Conservation (phyloP, 75 land plant genomes). For the Isoetes taiwanensis region DNA sequence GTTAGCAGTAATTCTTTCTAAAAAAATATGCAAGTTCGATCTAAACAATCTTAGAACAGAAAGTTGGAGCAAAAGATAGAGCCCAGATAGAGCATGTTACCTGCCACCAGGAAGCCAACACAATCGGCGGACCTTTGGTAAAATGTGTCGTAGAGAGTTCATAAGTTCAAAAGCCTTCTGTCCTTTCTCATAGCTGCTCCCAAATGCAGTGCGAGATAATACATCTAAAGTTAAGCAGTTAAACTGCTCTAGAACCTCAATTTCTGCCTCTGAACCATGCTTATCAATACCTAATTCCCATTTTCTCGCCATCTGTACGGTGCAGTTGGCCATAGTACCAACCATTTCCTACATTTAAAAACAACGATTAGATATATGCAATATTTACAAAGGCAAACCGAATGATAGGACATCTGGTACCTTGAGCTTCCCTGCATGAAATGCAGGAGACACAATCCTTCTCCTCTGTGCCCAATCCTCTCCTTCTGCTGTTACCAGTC, state of each 20-base stretch:
- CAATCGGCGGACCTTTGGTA: neutral
- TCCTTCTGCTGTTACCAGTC: neutral
- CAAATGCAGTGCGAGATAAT: neutral
- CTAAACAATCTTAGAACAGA: neutral
- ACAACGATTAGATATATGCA: neutral
- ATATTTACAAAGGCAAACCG: neutral
- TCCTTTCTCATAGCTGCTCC: constrained; percentile 6
- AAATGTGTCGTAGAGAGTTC: neutral
- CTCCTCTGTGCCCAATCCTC: neutral
- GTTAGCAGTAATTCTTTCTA: no score
- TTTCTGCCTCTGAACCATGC: neutral
- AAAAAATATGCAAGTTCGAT: no score
- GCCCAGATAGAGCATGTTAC: neutral
- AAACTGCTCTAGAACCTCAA: neutral
- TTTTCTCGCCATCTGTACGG: neutral
- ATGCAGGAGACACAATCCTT: constrained; percentile 1
- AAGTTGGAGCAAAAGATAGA: neutral
- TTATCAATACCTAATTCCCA: neutral
- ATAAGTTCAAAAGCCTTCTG: neutral
- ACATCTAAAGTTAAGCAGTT: neutral
- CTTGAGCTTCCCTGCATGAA: neutral
- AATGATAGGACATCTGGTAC: neutral
- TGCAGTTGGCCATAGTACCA: neutral
- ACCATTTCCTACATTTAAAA: neutral
- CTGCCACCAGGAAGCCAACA: neutral